A percentile compares a stretch with the other conserved stretches of the same genome.
These are phyloP conservation scores for Penicillium sp. DNA, from an alignment of 2,329 filamentous ascomycete genomes.

Conservation along the genomic window DNA sequence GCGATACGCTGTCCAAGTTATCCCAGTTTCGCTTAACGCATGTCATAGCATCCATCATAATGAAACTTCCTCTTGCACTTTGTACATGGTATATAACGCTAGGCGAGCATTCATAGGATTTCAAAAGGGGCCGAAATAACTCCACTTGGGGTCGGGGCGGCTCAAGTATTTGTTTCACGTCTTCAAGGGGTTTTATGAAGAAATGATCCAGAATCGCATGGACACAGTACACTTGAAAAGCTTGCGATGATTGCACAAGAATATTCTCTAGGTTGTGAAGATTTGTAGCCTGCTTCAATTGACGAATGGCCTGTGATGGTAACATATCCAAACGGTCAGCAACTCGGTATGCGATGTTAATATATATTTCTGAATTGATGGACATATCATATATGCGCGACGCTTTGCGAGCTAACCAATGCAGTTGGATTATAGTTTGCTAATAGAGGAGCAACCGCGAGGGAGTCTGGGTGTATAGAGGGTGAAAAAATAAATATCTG, in stretches of 20 bases:
- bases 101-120: slow-evolving; percentile 12
- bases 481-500: slow-evolving; percentile 19
- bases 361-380: slow-evolving; percentile 15
- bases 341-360: slow-evolving; percentile 15
- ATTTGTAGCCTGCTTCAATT: not conserved
- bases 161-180: slow-evolving; percentile 7
- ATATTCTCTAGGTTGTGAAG: slow-evolving; percentile 11
- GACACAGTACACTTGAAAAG: slow-evolving; percentile 10
- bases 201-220: slow-evolving; percentile 13
- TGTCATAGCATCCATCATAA: slow-evolving; percentile 14
- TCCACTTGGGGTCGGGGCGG: slow-evolving; percentile 14
- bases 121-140: slow-evolving; percentile 12
- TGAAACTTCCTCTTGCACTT: slow-evolving; percentile 12
- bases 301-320: not conserved
- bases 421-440: slow-evolving; percentile 18
- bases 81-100: slow-evolving; percentile 16
- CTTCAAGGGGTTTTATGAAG: slow-evolving; percentile 9
- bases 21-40: slow-evolving; percentile 13
- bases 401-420: slow-evolving; percentile 14
- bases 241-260: slow-evolving; percentile 12
- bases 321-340: slow-evolving; percentile 12
- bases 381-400: slow-evolving; percentile 15
- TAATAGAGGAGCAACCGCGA: slow-evolving; percentile 15
- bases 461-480: slow-evolving; percentile 16
- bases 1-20: slow-evolving; percentile 6